Conservation (phyloP, 345 rosid species). For the Eucalyptus globulus region DNA sequence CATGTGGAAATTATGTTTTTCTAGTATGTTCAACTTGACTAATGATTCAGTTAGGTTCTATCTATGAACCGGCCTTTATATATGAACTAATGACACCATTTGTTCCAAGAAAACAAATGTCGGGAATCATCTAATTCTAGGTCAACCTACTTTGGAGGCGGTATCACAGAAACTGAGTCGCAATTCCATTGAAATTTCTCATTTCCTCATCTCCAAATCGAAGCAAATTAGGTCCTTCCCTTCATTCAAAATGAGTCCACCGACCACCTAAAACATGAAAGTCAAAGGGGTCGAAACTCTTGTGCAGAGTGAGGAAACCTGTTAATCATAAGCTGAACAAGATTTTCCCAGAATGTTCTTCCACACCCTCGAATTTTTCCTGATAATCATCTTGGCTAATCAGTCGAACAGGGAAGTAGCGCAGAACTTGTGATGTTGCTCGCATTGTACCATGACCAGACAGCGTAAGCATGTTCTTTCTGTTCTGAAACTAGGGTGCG, state of each 20-base stretch:
- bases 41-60: neutral
- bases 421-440: neutral
- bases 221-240: neutral
- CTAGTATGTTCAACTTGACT: neutral
- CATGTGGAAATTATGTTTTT: neutral
- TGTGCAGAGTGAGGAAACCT: neutral
- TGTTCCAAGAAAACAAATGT: neutral
- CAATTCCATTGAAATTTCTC: neutral
- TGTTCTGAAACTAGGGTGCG: neutral
- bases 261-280: neutral
- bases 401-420: neutral
- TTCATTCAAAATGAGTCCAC: neutral
- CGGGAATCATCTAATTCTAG: neutral
- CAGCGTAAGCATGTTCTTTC: neutral
- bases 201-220: neutral
- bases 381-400: neutral
- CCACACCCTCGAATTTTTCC: neutral
- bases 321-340: neutral
- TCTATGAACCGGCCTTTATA: neutral
- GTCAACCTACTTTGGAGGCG: neutral
- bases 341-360: neutral
- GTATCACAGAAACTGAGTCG: neutral
- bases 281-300: neutral
- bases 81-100: neutral
- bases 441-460: neutral